These are phyloP conservation scores for Trichoderma hamatum DNA, from an alignment of 2,329 filamentous ascomycete species.

Conservation along the genomic window DNA sequence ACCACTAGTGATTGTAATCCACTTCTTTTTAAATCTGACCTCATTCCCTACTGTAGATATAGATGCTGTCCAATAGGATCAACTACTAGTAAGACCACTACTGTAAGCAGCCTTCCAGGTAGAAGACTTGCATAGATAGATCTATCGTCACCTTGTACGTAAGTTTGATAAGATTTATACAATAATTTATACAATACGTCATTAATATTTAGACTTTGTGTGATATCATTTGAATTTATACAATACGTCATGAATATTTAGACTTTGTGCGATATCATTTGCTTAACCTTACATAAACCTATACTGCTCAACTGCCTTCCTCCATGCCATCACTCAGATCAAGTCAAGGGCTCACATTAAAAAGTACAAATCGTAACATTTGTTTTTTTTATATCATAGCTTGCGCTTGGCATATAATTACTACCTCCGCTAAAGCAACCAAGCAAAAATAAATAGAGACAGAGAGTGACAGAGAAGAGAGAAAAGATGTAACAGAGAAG, in stretches of 20 bases:
- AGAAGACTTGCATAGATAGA: no score
- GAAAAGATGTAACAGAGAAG: neutral
- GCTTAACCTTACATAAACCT: no score
- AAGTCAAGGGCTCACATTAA: neutral
- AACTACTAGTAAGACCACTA: no score
- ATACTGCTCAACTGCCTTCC: no score
- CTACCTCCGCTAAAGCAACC: conserved; percentile 18
- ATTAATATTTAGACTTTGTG: no score
- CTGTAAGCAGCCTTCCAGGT: neutral
- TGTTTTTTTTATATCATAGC: conserved; percentile 2
- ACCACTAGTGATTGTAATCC: neutral
- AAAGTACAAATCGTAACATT: neutral
- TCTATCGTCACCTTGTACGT: no score
- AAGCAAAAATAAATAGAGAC: conserved; percentile 13
- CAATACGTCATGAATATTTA: no score
- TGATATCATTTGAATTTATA: no score
- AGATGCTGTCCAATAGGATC: neutral
- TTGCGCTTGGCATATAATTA: conserved; percentile 20
- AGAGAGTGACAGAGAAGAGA: neutral
- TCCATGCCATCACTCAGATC: neutral
- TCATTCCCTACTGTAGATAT: neutral
- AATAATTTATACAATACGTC: no score
- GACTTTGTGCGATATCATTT: no score
- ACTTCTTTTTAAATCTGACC: neutral
- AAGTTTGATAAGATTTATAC: no score